Base-by-base conservation (phyloP, 2,329 filamentous ascomycete genomes). In the Fusarium coicis region DNA sequence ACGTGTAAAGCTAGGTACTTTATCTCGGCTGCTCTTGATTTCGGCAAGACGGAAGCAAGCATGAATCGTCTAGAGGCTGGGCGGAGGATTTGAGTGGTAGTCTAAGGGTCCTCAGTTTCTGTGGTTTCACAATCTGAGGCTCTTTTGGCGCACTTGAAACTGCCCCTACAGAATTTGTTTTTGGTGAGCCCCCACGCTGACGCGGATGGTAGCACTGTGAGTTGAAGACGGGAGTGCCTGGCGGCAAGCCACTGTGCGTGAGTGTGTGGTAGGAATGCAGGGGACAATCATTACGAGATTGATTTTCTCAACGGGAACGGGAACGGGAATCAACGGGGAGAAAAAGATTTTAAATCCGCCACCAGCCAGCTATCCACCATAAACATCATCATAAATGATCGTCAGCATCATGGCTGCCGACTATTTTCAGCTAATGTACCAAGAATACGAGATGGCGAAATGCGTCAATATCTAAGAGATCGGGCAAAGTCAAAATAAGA, bases 111-210 rank as follows among this genome's bases (percentile, higher is more conserved):
- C 40, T 34, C 14, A 37, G 43, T 68, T 30, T 43, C 14, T 44
- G 9, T 40, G 53, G 73, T 74, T 68, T 73, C 75, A 76, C 69
- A 62, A 62, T 68, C 23, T 60, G 68, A 74, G 67, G 68, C 65
- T 73, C 68, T 61, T 54, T 67, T 57, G 34, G 47, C 26, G 44
- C 23, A 49, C 16, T 23, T 55, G 53, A 52, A 59, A 75, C 66
- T 53, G 46, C 47, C 46, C 23, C 50, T 54, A 40, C 50, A 40
- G 34, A n/a, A n/a, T 39, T 30, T 43, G 37, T 34, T 50, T 53
- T 56, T 46, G 28, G 56, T 46, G 43, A 53, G 18, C 66, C 65
- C 66, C 66, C 65, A 69, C 66, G 66, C 58, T 70, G 65, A 62
- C 46, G 40, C 19, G 63, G 63, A 68, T 37, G 28, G 44, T 44